Conservation (phyloP, 768 basidiomycete species). For the Serendipita sp. region DNA sequence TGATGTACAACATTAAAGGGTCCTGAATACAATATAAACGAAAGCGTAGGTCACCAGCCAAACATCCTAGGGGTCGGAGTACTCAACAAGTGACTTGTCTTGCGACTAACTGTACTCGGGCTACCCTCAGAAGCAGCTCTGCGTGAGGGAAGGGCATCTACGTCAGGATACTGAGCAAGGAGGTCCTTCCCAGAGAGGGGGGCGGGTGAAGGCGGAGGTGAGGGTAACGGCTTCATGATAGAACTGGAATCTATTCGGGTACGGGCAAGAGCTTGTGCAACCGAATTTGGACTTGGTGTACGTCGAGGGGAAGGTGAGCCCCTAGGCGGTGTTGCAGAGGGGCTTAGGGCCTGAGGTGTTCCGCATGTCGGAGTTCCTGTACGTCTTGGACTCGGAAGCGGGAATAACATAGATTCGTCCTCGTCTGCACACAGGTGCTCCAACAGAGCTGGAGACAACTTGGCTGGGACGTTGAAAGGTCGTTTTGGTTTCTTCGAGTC, state of each 20-base stretch:
- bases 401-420: constrained; percentile 40
- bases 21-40: neutral
- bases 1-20: neutral
- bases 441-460: neutral
- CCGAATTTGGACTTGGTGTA: neutral
- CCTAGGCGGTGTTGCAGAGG: neutral
- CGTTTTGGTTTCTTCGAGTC: neutral
- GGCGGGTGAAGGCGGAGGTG: neutral
- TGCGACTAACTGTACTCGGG: neutral
- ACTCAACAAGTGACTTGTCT: neutral
- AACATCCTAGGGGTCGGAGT: neutral
- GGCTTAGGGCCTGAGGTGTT: neutral
- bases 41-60: neutral
- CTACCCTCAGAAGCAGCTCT: neutral
- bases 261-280: neutral
- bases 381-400: constrained; percentile 41
- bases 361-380: constrained; percentile 22
- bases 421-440: constrained; percentile 17
- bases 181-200: neutral
- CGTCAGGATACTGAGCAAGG: neutral
- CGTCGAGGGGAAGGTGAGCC: neutral
- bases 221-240: neutral
- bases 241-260: neutral
- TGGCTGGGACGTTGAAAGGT: neutral
- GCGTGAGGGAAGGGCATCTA: neutral